Base-by-base conservation (phyloP, 179 eudicot species). In the Drosera spatulata region DNA sequence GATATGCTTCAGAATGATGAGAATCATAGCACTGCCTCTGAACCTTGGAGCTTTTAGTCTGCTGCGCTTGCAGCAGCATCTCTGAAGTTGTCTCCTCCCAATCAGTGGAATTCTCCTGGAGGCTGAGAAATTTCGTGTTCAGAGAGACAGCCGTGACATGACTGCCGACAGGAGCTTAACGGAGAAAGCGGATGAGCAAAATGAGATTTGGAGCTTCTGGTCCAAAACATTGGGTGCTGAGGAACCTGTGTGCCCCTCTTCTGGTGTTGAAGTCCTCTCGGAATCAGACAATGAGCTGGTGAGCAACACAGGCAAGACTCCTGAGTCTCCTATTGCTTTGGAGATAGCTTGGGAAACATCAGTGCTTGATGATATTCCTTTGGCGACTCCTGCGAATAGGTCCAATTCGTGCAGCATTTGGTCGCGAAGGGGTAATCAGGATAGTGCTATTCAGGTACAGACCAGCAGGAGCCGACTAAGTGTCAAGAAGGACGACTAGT, bases 391-490 rank as follows among this genome's bases (percentile, higher is more conserved):
- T 41, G 68, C 50, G 61, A 62, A 75, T 53, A 68, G 62, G 53
- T 74, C 77, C 49, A 61, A 64, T 41, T 52, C 61, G 13, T 45
- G 56, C 45, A 77, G 75, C 77, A 77, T 79, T 73, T 87, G 87
- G 83, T 80, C 78, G 13, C 78, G 82, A 66, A 74, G 82, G 70
- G 85, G 85, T 2, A 85, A 85, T 66, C 57, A 72, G 39, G 71
- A 60, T 8, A 74, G 76, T 49, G 72, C 73, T 66, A 73, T 79
- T 55, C 71, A 70, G 50, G 65, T 85, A 67, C 69, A 62, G 60
- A 80, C 84, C 40, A 67, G 72, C 33, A 52, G 12, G 61, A 57
- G 68, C 50, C 68, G 56, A 64, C 67, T 61, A 63, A 75, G 64
- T 22, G 33, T 22, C 57, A 73, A 61, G 55, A 40, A 8, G 11